Percentiles rank a stretch among this genome's conserved stretches.
Evolutionary conservation across 805 yeast genomes (phyloP).

Genomic region (Lachancea quebecensis): DNA sequence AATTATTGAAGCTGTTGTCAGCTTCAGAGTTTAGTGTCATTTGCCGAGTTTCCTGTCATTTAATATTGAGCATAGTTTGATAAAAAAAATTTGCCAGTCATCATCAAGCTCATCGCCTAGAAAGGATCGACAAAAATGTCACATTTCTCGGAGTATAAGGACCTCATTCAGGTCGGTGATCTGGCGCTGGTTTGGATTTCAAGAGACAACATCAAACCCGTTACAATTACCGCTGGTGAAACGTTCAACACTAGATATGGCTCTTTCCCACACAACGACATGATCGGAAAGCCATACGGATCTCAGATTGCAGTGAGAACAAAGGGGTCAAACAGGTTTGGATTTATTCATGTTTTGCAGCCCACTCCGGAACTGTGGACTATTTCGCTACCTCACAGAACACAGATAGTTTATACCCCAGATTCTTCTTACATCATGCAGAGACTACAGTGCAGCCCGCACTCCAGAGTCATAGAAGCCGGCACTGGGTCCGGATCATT

Average conservation of each 20-base stretch:
- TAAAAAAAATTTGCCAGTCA: constrained; percentile 1
- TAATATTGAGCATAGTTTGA: not conserved
- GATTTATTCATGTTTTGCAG: constrained; percentile 79
- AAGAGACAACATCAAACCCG: constrained; percentile 71
- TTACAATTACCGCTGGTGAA: constrained; percentile 52
- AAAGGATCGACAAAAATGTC: constrained; percentile 7
- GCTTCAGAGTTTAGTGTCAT: too few species aligned
- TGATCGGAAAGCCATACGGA: constrained; percentile 80
- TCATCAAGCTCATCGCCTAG: constrained; percentile 4
- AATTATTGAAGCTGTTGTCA: too few species aligned
- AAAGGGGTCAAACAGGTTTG: constrained; percentile 49
- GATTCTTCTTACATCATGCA: constrained; percentile 90
- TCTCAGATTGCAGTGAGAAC: constrained; percentile 68
- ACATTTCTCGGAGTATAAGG: constrained; percentile 51
- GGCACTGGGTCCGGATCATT: constrained; percentile 98
- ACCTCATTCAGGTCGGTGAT: constrained; percentile 75
- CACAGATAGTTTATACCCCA: constrained; percentile 95
- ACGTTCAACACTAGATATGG: constrained; percentile 83
- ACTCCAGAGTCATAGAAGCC: constrained; percentile 83
- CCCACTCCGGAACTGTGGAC: constrained; percentile 98
- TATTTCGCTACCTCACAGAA: constrained; percentile 89
- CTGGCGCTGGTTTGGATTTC: constrained; percentile 81
- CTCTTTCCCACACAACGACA: constrained; percentile 70
- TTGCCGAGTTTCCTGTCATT: too few species aligned
- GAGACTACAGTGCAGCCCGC: constrained; percentile 64